Conservation (phyloP, 768 basidiomycete genomes). For the Ramaria rubella region DNA sequence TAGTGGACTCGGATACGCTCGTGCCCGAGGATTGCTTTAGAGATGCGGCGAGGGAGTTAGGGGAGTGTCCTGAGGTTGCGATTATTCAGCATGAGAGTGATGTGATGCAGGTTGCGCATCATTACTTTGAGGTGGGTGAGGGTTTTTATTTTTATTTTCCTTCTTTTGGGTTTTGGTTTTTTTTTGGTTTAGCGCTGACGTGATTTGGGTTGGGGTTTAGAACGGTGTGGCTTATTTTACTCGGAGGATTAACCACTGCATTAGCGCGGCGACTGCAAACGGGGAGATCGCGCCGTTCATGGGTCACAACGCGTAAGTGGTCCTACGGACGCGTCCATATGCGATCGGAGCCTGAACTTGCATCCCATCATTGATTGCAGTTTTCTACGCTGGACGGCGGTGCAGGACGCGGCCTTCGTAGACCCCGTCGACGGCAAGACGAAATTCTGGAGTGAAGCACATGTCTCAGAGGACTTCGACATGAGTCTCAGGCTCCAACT, state of each 20-base stretch:
- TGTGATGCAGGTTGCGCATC: slow-evolving; percentile 85
- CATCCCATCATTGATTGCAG: slow-evolving; percentile 9
- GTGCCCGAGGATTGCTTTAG: slow-evolving; percentile 87
- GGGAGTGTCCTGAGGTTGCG: slow-evolving; percentile 76
- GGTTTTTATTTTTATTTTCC: too few relatives aligned
- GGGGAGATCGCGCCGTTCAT: slow-evolving; percentile 81
- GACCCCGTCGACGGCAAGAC: slow-evolving; percentile 44
- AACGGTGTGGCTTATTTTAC: slow-evolving; percentile 88
- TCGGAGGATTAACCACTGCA: slow-evolving; percentile 75
- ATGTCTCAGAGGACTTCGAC: slow-evolving; percentile 67
- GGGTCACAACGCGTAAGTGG: slow-evolving; percentile 73
- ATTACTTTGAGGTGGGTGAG: slow-evolving; percentile 95
- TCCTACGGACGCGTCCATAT: not conserved
- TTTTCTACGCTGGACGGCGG: slow-evolving; percentile 50
- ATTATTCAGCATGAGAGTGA: slow-evolving; percentile 93
- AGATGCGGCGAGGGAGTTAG: slow-evolving; percentile 81
- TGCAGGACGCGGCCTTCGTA: slow-evolving; percentile 47
- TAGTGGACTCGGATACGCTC: slow-evolving; percentile 77
- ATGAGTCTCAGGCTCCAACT: slow-evolving; percentile 56
- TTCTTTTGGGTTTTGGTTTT: too few relatives aligned
- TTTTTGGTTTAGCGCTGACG: too few relatives aligned
- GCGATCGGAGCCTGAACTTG: too few relatives aligned
- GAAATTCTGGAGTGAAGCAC: slow-evolving; percentile 61
- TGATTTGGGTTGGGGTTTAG: too few relatives aligned
- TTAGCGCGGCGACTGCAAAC: slow-evolving; percentile 52